phyloP scores from a whole-genome alignment of 1,284 basidiomycete species.

The Ceratobasidium sp. region DNA sequence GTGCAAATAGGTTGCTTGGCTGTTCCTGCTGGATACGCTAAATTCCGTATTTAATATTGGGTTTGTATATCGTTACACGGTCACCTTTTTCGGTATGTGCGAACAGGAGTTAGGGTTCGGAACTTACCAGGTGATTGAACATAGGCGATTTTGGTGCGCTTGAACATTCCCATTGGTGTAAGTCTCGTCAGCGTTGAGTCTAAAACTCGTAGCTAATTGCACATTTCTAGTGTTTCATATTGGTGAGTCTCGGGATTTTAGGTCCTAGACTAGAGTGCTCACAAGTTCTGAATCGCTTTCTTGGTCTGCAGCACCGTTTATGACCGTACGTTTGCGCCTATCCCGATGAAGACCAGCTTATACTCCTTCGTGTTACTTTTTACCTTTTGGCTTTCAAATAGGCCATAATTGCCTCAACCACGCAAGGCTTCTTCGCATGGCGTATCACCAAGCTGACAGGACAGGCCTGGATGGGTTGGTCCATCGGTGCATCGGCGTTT shows the following conservation, averaged over 20 bases:
- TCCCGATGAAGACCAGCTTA: no score
- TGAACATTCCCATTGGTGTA: constrained; percentile 31
- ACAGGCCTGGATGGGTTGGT: not conserved
- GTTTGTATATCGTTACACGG: constrained; percentile 27
- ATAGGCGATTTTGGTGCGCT: constrained; percentile 23
- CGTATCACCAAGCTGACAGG: constrained; percentile 31
- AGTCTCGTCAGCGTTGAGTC: not conserved
- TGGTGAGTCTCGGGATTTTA: no score
- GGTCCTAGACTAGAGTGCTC: no score
- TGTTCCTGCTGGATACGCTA: constrained; percentile 28
- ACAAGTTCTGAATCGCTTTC: not conserved
- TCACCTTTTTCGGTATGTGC: constrained; percentile 28
- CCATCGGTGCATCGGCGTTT: constrained; percentile 2
- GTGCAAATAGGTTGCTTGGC: constrained; percentile 8
- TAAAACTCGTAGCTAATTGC: not conserved
- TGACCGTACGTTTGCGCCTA: constrained; percentile 36
- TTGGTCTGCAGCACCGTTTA: constrained; percentile 8
- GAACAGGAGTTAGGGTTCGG: not conserved
- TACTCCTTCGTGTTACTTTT: no score
- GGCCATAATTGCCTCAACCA: constrained; percentile 41
- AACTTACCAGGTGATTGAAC: not conserved
- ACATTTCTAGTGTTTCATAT: constrained; percentile 14
- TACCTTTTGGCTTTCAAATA: not conserved
- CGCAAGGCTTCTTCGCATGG: constrained; percentile 46
- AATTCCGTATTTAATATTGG: constrained; percentile 32